phyloP scores from a whole-genome alignment of 352 stramenopile genomes.

The Phytophthora niederhauseri region DNA sequence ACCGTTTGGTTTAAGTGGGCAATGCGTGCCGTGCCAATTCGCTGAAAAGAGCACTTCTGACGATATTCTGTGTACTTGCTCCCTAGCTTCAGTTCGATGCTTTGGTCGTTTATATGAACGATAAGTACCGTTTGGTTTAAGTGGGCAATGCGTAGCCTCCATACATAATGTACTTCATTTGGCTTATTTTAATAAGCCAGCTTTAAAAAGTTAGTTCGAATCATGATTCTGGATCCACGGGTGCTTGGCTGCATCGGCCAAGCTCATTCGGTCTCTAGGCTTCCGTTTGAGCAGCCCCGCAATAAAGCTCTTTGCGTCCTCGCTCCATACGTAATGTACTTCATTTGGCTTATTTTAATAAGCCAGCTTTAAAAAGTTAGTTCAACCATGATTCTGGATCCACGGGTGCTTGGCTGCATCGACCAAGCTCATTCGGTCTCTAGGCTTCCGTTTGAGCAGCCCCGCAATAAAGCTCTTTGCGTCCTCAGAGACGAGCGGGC shows the following conservation, averaged over 20 bases:
- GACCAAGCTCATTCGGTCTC: slow-evolving; percentile 63
- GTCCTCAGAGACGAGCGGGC: slow-evolving; percentile 48
- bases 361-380: not conserved
- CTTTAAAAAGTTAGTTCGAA: not conserved
- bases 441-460: slow-evolving; percentile 60
- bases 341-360: not conserved
- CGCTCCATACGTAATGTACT: not conserved
- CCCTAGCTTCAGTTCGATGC: slow-evolving; percentile 70
- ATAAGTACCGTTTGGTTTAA: slow-evolving; percentile 66
- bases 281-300: slow-evolving; percentile 55
- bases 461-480: slow-evolving; percentile 71
- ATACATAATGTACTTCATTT: not conserved
- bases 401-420: slow-evolving; percentile 65
- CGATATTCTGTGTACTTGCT: not conserved
- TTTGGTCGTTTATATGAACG: slow-evolving; percentile 57
- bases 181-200: not conserved
- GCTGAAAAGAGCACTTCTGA: slow-evolving; percentile 7
- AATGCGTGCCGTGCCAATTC: not conserved
- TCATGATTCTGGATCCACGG: slow-evolving; percentile 60
- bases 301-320: slow-evolving; percentile 71
- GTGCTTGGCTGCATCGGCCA: slow-evolving; percentile 59
- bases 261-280: slow-evolving; percentile 63
- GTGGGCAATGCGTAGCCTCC: not conserved
- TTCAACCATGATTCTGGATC: slow-evolving; percentile 46
- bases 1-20: slow-evolving; percentile 50